Conservation (phyloP, 2,329 filamentous ascomycete genomes). For the Fusarium setosum region DNA sequence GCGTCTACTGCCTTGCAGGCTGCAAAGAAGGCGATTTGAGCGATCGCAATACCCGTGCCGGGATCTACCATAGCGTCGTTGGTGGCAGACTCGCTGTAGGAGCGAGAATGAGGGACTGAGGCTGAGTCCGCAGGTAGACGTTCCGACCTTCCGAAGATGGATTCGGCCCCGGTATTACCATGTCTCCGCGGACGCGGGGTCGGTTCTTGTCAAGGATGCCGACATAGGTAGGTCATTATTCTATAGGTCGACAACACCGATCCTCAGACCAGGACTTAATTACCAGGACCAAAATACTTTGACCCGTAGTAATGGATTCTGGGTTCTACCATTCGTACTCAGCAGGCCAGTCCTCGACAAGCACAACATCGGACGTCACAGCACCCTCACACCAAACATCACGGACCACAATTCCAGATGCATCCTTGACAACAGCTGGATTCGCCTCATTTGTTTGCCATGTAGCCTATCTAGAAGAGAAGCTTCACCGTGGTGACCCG, state of each 20-base stretch:
- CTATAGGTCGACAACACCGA: too few species aligned
- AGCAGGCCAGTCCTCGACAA: background rate
- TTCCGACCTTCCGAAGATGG: background rate
- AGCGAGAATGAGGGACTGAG: background rate
- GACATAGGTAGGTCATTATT: background rate
- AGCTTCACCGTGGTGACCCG: background rate
- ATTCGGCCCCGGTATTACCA: background rate
- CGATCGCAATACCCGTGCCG: conserved; percentile 1
- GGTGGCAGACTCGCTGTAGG: background rate
- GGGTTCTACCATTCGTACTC: conserved; percentile 7
- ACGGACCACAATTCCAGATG: background rate
- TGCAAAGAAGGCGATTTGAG: conserved; percentile 1
- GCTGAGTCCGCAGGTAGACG: background rate
- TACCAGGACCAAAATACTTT: background rate
- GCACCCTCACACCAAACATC: background rate
- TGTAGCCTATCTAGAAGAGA: conserved; percentile 4
- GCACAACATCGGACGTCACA: background rate
- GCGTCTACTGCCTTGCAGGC: conserved; percentile 4
- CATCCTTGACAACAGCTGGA: background rate
- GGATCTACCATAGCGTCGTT: conserved; percentile 1
- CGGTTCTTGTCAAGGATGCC: background rate
- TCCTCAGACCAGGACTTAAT: too few species aligned
- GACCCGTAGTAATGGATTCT: background rate
- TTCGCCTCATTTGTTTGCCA: conserved; percentile 6
- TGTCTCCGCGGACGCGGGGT: background rate